Conservation (phyloP, 1,284 basidiomycete genomes). For the Stereum hirsutum region DNA sequence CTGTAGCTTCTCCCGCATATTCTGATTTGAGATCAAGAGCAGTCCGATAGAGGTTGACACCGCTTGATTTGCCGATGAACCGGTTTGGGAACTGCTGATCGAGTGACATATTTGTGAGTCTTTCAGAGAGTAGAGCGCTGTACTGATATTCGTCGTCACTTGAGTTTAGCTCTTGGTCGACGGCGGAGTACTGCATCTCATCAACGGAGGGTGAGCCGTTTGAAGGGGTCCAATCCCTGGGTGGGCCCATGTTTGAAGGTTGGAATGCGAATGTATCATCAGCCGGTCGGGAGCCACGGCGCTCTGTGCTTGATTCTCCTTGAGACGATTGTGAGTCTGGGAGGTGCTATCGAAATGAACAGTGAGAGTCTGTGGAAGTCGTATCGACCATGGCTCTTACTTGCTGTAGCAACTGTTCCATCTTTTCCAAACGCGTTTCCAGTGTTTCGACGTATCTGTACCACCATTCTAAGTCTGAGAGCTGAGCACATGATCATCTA, state of each 20-base stretch:
- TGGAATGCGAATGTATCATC: too few species aligned
- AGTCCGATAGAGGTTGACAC: slow-evolving; percentile 37
- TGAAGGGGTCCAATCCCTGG: background rate
- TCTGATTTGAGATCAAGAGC: slow-evolving; percentile 43
- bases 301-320: slow-evolving; percentile 39
- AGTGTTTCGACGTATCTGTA: slow-evolving; percentile 62
- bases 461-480: background rate
- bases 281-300: slow-evolving; percentile 24
- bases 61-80: slow-evolving; percentile 46
- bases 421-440: slow-evolving; percentile 60
- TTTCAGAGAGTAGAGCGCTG: slow-evolving; percentile 10
- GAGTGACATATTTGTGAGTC: slow-evolving; percentile 14
- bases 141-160: slow-evolving; percentile 18
- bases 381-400: slow-evolving; percentile 27
- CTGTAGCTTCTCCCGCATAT: slow-evolving; percentile 20
- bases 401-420: slow-evolving; percentile 58
- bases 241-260: slow-evolving; percentile 7
- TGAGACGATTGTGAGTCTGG: slow-evolving; percentile 29
- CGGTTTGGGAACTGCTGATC: slow-evolving; percentile 24
- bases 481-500: background rate
- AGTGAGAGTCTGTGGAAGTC: background rate
- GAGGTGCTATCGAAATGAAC: background rate
- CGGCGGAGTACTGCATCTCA: slow-evolving; percentile 7
- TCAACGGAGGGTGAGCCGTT: background rate
- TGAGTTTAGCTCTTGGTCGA: slow-evolving; percentile 24